These are phyloP conservation scores for Erysiphe pulchra DNA, from an alignment of 2,329 filamentous ascomycete genomes.

Conservation along the genomic window DNA sequence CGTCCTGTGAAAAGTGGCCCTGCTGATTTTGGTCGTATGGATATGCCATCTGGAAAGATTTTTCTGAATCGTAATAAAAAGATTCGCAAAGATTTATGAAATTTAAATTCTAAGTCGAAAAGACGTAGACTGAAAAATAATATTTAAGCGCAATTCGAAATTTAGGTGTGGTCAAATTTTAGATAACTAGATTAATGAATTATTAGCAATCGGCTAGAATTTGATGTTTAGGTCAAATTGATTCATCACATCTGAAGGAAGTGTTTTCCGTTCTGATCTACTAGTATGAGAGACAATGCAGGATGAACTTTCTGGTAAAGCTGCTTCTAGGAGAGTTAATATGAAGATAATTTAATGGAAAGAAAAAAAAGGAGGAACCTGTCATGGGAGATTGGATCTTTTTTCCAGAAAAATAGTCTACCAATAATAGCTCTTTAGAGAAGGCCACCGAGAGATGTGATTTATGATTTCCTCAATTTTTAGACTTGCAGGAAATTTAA, in stretches of 20 bases:
- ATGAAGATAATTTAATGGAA: background rate
- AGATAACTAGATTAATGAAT: background rate
- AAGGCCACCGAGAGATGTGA: too few relatives aligned
- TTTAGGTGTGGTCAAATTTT: background rate
- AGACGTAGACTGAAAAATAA: too few relatives aligned
- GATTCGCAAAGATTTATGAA: background rate
- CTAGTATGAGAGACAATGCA: background rate
- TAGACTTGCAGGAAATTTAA: too few relatives aligned
- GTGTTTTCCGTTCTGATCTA: background rate
- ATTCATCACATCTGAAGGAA: background rate
- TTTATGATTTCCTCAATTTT: too few relatives aligned
- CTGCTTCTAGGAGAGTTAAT: background rate
- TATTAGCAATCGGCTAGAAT: background rate
- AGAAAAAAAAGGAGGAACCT: background rate
- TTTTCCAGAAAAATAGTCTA: too few relatives aligned
- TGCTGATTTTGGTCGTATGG: constrained; percentile 37
- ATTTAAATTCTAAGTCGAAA: too few relatives aligned
- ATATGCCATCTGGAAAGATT: constrained; percentile 30
- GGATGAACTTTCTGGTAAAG: background rate
- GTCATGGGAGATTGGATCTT: background rate
- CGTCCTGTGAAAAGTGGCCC: constrained; percentile 24
- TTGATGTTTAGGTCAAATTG: background rate
- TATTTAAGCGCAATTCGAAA: too few relatives aligned
- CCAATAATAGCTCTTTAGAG: too few relatives aligned
- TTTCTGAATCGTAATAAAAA: background rate